phyloP scores from a whole-genome alignment of 2,329 filamentous ascomycete species.

The Neopestalotiopsis rosae region DNA sequence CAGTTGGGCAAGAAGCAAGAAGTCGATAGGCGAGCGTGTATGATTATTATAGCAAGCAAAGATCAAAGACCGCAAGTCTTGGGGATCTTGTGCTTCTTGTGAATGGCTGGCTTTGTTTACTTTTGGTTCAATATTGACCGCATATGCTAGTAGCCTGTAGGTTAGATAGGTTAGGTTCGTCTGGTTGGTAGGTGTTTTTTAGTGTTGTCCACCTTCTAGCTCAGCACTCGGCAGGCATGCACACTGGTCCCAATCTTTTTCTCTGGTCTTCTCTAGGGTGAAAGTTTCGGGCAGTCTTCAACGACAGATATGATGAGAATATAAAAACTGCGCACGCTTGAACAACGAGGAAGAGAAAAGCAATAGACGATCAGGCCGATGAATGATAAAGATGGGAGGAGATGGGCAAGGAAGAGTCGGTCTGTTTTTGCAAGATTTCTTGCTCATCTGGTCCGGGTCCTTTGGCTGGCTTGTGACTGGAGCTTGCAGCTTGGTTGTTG shows the following conservation, averaged over 20 bases:
- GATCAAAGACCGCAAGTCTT: neutral
- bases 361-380: neutral
- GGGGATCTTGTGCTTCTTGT: neutral
- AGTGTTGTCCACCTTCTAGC: neutral
- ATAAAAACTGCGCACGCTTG: neutral
- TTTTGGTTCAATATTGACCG: neutral
- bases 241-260: neutral
- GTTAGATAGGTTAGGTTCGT: no score
- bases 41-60: neutral
- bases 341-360: neutral
- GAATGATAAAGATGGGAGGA: neutral
- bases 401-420: neutral
- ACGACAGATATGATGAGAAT: neutral
- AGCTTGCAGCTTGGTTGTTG: neutral
- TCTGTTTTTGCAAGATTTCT: neutral
- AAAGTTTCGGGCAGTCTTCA: neutral
- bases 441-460: conserved; percentile 12
- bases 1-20: neutral
- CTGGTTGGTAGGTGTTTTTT: neutral
- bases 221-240: neutral
- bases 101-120: conserved; percentile 18
- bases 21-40: neutral
- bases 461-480: conserved; percentile 11
- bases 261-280: neutral
- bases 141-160: neutral